phyloP scores from a whole-genome alignment of 768 basidiomycete species.

The Amanita subjunquillea region DNA sequence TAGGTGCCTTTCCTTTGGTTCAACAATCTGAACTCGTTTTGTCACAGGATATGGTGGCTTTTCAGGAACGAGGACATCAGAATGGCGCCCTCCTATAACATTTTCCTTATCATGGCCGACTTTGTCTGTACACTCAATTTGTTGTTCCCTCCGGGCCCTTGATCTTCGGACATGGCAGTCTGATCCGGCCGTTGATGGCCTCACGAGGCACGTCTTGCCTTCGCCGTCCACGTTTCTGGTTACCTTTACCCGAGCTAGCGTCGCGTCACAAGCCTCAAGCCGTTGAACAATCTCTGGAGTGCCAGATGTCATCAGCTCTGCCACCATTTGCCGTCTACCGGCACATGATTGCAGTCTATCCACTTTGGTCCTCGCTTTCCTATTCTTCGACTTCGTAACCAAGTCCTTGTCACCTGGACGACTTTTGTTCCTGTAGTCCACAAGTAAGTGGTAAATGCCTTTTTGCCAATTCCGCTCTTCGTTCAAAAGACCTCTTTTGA shows the following conservation, averaged over 20 bases:
- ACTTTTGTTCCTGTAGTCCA: slow-evolving; percentile 71
- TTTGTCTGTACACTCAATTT: slow-evolving; percentile 7
- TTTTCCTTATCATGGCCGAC: not conserved
- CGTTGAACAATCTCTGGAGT: no score
- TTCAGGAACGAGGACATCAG: not conserved
- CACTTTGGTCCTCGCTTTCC: not conserved
- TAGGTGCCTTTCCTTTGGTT: slow-evolving; percentile 24
- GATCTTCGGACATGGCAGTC: not conserved
- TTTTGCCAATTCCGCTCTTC: slow-evolving; percentile 85
- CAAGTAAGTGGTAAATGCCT: slow-evolving; percentile 86
- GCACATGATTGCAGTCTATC: not conserved
- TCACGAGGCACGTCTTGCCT: not conserved
- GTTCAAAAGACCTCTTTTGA: slow-evolving; percentile 57
- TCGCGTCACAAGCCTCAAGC: not conserved
- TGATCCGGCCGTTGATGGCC: not conserved
- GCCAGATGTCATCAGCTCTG: not conserved
- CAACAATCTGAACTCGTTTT: slow-evolving; percentile 40
- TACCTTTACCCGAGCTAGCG: not conserved
- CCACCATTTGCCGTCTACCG: not conserved
- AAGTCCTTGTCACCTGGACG: slow-evolving; percentile 37
- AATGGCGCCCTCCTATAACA: no score
- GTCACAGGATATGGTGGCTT: not conserved
- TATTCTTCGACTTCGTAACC: not conserved
- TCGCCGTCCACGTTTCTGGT: not conserved
- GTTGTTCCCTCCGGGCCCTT: slow-evolving; percentile 6